Evolutionary conservation across 2,329 filamentous ascomycete species (phyloP), one percentile per base, ranked within the genome.

Genomic region (Aureobasidium sp.): DNA sequence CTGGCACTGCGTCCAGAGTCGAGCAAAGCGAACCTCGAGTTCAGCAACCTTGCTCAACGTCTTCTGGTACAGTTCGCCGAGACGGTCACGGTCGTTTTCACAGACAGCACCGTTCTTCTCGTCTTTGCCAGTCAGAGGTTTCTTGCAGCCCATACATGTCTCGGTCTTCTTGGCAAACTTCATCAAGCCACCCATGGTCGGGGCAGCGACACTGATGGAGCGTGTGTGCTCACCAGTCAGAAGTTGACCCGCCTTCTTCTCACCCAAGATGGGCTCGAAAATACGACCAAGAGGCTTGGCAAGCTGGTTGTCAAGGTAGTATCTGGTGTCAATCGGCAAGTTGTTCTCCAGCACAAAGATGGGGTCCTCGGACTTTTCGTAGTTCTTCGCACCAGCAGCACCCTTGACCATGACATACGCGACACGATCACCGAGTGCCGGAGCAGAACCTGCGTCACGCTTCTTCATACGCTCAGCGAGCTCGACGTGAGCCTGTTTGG

Each of bases 71-170:
- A 99, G 80, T 77, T 99, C 95, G 17, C 90, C 91, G 14, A 96
- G 85, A 0, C 94, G 85, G 11, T 89, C 89, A 31, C 87, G 84
- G 72, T 94, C 97, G 74, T 96, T 85, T 17, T 85, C 82, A 74
- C 94, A 99, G 15, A 97, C 91, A 0, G 95, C 94, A 5, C 93
- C 93, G 5, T 84, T 84, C 67, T 83, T 86, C 76, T 97, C 93
- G 49, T 89, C 84, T 68, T 90, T 89, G 64, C 85, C 86, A 7
- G 84, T 86, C 55, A 99, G 82, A 3, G 94, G 94, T 75, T 97
- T 97, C 83, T 97, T 99, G 84, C 94, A 99, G 3, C 92, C 94
- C 89, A 99, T 96, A 75, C 94, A 99, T 0, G 94, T 97, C 77
- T 92, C 87, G 3, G 94, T 99, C 80, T 96, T 97, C 79, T 96